A percentile compares a stretch with the other conserved stretches of the same genome.
phyloP scores from a whole-genome alignment of 164 flowering plant genomes.

The Chloranthus sessilifolius region DNA sequence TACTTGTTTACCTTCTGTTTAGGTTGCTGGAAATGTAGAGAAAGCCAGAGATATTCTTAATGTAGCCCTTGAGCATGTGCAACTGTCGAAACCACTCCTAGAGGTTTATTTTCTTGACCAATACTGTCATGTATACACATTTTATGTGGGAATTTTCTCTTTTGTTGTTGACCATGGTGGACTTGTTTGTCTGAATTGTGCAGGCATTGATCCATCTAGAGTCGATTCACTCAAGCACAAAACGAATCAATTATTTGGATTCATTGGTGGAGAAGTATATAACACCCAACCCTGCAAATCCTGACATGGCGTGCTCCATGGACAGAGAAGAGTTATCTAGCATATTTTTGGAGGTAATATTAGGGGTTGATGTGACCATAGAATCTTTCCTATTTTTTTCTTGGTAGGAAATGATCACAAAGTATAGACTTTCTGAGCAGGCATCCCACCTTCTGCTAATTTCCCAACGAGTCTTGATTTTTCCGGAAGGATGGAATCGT shows the following conservation, averaged over 20 bases:
- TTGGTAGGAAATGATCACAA: too few relatives aligned
- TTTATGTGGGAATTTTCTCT: not conserved
- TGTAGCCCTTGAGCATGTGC: constrained; percentile 67
- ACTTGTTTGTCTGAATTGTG: constrained; percentile 11
- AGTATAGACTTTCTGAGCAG: too few relatives aligned
- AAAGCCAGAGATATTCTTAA: constrained; percentile 73
- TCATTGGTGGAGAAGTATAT: constrained; percentile 77
- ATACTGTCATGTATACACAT: not conserved
- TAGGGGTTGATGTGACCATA: constrained; percentile 3
- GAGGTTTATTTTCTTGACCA: constrained; percentile 43
- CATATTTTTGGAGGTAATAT: constrained; percentile 78
- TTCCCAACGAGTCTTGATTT: too few relatives aligned
- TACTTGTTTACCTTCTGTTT: too few relatives aligned
- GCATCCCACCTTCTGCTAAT: too few relatives aligned
- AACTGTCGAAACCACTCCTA: constrained; percentile 74
- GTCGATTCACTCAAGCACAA: constrained; percentile 59
- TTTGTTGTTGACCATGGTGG: too few relatives aligned
- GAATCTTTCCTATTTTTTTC: not conserved
- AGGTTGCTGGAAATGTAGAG: constrained; percentile 78
- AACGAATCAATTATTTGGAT: constrained; percentile 65
- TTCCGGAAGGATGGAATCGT: too few relatives aligned
- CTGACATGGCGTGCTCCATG: constrained; percentile 39
- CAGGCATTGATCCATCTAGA: constrained; percentile 92
- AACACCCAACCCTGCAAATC: constrained; percentile 41
- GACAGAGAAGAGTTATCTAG: constrained; percentile 88